A percentile compares a stretch with the other conserved stretches of the same genome.
Conservation (phyloP, 2,329 filamentous ascomycete genomes). For the Penicillium italicum region DNA sequence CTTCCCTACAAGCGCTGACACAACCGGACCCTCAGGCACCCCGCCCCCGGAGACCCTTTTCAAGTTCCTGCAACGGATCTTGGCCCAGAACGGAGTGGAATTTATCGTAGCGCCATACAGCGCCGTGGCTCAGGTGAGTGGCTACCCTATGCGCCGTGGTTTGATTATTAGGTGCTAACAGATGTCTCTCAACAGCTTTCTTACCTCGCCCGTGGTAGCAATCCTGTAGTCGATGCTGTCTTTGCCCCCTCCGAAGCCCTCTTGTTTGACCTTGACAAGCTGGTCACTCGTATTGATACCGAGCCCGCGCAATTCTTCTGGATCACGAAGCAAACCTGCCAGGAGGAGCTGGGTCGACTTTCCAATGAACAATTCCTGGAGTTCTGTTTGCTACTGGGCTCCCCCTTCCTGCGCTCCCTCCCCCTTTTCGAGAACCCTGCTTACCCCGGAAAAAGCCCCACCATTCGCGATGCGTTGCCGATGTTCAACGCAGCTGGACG, state of each 20-base stretch:
- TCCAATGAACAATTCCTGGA: conserved; percentile 76
- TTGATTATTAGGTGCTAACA: conserved; percentile 5
- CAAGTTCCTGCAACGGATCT: conserved; percentile 69
- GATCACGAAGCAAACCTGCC: conserved; percentile 64
- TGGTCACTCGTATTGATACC: conserved; percentile 57
- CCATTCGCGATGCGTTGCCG: conserved; percentile 72
- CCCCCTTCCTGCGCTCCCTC: conserved; percentile 72
- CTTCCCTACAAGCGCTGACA: conserved; percentile 27
- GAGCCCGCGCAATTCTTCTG: conserved; percentile 62
- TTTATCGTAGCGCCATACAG: conserved; percentile 85
- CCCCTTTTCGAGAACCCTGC: conserved; percentile 67
- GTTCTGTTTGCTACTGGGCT: conserved; percentile 76
- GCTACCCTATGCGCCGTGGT: neutral
- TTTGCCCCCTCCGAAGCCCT: conserved; percentile 83
- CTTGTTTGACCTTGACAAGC: conserved; percentile 76
- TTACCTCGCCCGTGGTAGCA: conserved; percentile 68
- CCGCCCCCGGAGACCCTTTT: conserved; percentile 69
- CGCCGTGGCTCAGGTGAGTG: conserved; percentile 74
- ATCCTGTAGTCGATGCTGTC: conserved; percentile 67
- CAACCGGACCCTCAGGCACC: conserved; percentile 53
- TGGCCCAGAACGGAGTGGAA: conserved; percentile 65
- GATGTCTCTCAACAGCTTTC: conserved; percentile 52
- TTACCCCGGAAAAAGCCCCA: conserved; percentile 54
- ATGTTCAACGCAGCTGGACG: conserved; percentile 64
- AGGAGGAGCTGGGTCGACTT: conserved; percentile 62